Conservation (phyloP, 139 green algal species). For the Picochlorum sp. region DNA sequence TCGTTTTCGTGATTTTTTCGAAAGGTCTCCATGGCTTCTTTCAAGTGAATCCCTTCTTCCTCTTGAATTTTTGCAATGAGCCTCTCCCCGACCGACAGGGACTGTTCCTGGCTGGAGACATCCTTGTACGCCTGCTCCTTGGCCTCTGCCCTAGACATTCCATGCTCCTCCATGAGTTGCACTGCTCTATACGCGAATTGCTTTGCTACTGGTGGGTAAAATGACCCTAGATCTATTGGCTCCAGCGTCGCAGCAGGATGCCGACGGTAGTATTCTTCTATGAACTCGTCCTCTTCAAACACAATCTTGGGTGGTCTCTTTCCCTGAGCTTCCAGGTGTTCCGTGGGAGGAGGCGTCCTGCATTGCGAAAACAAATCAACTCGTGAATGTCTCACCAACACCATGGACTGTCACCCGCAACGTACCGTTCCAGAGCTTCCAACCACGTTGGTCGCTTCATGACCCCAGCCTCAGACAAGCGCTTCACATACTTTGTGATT, state of each 20-base stretch:
- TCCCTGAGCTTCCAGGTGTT: slow-evolving; percentile 1
- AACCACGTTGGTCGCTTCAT: slow-evolving; percentile 26
- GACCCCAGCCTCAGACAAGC: slow-evolving; percentile 20
- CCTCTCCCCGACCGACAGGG: background rate
- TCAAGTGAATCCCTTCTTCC: slow-evolving; percentile 18
- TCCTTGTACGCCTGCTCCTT: background rate
- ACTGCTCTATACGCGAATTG: slow-evolving; percentile 25
- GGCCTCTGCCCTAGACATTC: slow-evolving; percentile 5
- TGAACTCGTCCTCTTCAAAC: slow-evolving; percentile 27
- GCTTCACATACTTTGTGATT: slow-evolving; percentile 18
- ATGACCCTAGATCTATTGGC: slow-evolving; percentile 20
- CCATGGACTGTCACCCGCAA: background rate
- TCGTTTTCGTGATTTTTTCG: background rate
- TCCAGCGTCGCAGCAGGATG: slow-evolving; percentile 24
- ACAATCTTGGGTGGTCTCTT: slow-evolving; percentile 12
- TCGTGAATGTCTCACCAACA: background rate
- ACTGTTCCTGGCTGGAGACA: background rate
- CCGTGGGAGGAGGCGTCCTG: slow-evolving; percentile 13
- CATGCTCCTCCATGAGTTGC: slow-evolving; percentile 17
- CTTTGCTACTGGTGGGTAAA: slow-evolving; percentile 18
- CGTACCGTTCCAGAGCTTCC: slow-evolving; percentile 19
- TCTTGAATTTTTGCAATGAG: slow-evolving; percentile 3
- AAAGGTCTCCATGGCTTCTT: slow-evolving; percentile 17
- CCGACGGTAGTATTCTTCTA: slow-evolving; percentile 24
- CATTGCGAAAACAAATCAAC: background rate